Evolutionary conservation across 2,329 filamentous ascomycete species (phyloP), one percentile per base, ranked within the genome.

Genomic region (Fusarium tuaranense): DNA sequence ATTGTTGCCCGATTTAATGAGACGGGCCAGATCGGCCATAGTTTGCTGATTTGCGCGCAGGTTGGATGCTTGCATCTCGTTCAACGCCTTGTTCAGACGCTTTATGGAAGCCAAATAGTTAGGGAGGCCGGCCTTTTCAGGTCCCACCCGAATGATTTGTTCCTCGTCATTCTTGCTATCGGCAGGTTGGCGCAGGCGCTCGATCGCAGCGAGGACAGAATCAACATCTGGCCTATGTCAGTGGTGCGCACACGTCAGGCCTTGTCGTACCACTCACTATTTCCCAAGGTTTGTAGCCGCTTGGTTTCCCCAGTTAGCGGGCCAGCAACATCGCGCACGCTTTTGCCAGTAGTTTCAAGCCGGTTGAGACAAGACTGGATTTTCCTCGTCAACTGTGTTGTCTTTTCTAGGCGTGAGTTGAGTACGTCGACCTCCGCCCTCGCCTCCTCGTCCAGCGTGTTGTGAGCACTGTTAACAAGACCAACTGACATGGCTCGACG

Each of bases 151-250:
- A 79, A 99, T 95, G 73, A 98, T 95, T 65, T 92, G 92, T 83
- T 99, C 97, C 83, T 99, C 97, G 72, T 94, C 92, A 76, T 93
- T 95, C 80, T 97, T 96, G 81, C 95, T 95, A 81, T 98, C 95
- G 71, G 95, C 91, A n/a, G 97, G 96, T 79, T 97, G 93, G 76
- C 94, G 92, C 46, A 98, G 88, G 72, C 92, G 92, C 72, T 98
- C 95, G 77, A 99, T 98, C 20, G 95, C 94, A 72, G 92, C 89
- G 69, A 97, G 90, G 39, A 98, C 91, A 71, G 90, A 89, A 80
- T 98, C 95, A 78, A 98, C 94, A 81, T 99, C 92, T 94, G 78
- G 39, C 27, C 41, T 25, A 41, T 38, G 67, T 78, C 66, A 80
- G 76, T 44, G 66, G 51, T 59, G n/a, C 38, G 18, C 51, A 48